These are phyloP conservation scores for Solanum appendiculatum DNA, from an alignment of 257 asterid genomes.

Conservation along the genomic window DNA sequence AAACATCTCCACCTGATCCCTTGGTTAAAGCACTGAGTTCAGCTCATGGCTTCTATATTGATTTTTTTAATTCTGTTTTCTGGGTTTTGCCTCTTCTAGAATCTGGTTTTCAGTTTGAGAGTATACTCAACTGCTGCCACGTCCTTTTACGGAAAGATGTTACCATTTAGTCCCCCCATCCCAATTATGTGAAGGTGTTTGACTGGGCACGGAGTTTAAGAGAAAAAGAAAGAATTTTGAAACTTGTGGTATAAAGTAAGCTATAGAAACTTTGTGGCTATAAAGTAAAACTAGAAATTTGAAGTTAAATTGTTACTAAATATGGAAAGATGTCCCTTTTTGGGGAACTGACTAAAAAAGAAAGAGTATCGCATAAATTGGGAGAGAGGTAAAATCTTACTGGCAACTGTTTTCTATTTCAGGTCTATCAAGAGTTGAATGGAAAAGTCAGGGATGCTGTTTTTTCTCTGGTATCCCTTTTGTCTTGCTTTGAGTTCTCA, in stretches of 20 bases:
- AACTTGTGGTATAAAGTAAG: not conserved
- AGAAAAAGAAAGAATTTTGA: not conserved
- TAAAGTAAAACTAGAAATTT: not conserved
- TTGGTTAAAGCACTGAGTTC: not conserved
- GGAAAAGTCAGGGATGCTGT: constrained; percentile 89
- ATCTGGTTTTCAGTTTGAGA: not conserved
- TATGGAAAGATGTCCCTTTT: not conserved
- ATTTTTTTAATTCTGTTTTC: not conserved
- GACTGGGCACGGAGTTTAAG: not conserved
- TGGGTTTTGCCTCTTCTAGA: not conserved
- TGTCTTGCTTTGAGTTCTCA: not conserved
- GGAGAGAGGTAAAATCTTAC: not conserved
- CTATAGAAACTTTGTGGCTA: not conserved
- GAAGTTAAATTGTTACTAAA: not conserved
- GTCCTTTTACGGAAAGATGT: not conserved
- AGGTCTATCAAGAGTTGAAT: constrained; percentile 78
- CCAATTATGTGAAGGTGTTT: not conserved
- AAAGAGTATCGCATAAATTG: not conserved
- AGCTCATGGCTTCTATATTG: not conserved
- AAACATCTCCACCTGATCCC: not conserved
- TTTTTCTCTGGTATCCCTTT: constrained; percentile 63
- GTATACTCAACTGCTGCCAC: not conserved
- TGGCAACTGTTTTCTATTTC: constrained; percentile 12
- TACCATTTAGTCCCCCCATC: not conserved
- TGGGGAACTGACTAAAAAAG: not conserved